Evolutionary conservation across 352 stramenopile genomes (phyloP), one percentile per base, ranked within the genome.

Genomic region (Phytopythium helicoides): DNA sequence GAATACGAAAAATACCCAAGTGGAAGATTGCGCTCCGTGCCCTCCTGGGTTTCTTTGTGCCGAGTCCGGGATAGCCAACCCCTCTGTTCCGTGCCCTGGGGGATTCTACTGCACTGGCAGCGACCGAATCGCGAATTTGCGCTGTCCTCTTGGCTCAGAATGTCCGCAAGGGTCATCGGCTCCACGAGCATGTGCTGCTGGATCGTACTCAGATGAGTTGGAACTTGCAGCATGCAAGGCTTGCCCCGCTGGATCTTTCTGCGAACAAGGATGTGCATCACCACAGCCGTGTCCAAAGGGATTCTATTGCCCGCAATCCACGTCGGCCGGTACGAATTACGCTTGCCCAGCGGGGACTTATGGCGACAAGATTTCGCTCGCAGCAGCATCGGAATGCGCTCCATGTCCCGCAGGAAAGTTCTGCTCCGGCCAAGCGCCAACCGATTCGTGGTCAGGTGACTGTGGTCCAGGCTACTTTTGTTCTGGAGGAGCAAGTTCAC

Each of bases 401-500:
- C 22, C 45, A 19, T 93, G 85, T 73, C 71, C 77, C 19, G 58
- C 66, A n/a, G 91, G 89, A 0, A 74, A 75, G 10, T 97, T 89
- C 54, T 98, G 91, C 55, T 84, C 71, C 1, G 81, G 80, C 8
- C 52, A 74, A 2, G 28, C 62, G 21, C 78, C 73, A 14, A 92
- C 80, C 10, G 54, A 76, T 59, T 41, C 35, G 1, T 71, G 77
- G 0, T 90, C 80, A 22, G 85, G 76, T 2, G 50, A 54, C 1
- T 97, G 89, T 48, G 71, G 58, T 6, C 70, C 76, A 3, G 86
- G 85, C 6, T 68, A 82, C 47, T 94, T 80, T 47, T 98, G 92
- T 45, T 47, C 57, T 19, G 63, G 60, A 0, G 73, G 75, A 18
- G 66, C 84, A 16, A 35, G 47, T 10, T 72, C 58, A 12, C 48